Evolutionary conservation across 148 eudicot genomes (phyloP), one percentile per base, ranked within the genome.

Genomic region (Cornus florida): DNA sequence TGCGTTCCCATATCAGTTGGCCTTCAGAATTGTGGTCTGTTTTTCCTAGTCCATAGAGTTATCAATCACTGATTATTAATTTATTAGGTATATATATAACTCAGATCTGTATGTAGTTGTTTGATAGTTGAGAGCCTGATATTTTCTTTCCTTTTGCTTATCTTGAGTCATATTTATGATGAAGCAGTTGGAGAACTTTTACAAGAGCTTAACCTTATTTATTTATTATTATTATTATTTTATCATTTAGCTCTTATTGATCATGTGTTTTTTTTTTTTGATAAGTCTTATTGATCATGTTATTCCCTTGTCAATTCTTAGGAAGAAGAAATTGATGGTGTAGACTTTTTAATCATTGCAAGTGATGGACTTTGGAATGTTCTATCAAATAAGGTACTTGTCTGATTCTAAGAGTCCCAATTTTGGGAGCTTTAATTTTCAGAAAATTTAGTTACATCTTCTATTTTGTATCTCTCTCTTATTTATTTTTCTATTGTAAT

Each of bases 301-400:
- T 65, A 13, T 59, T 48, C 14, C 46, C 20, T 39, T 46, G 43
- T 7, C 70, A 41, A 17, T 76, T 23, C 56, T 43, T 56, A 93
- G 95, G 97, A 93, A 82, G 92, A 93, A 90, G 90, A 84, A 75
- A 89, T 92, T 69, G 87, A 86, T 78, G 92, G 85, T 24, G 81
- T 91, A n/a, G 96, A 94, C 66, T 91, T 94, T 78, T 81, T 94
- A 70, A 91, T 94, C n/a, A 83, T 94, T 77, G 98, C 96, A 70
- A 94, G 98, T 77, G 96, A 92, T 72, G 98, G 98, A 72, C 88
- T 94, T 78, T 94, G 98, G 98, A 90, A 92, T 82, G 96, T 90
- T 70, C 67, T 94, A 39, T 84, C 96, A 19, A 94, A 92, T 74
- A 79, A 89, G 91, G 94, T 81, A 78, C 78, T 84, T 78, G 57